Evolutionary conservation across 495 filamentous ascomycete species (phyloP), one percentile per base, ranked within the genome.

Genomic region (Penicillium bialowiezense): DNA sequence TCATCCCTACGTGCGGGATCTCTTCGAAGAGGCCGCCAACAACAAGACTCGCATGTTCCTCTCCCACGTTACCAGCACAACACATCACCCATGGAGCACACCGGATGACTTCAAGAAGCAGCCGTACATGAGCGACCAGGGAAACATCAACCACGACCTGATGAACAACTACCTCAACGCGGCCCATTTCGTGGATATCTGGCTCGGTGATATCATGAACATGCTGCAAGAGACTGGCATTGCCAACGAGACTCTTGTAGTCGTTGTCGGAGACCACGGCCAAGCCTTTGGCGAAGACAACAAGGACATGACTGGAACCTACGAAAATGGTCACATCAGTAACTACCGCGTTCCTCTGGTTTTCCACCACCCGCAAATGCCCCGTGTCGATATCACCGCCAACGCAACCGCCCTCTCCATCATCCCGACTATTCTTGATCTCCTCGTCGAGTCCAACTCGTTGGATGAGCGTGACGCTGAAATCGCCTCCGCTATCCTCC

Each of bases 181-280:
- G 13, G 62, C 66, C 14, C 67, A 64, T 12, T 76, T 71, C 41
- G 67, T 58, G 23, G 73, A 80, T 40, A 50, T 63, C 17, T 80
- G 76, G 76, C 55, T 80, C 5, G 59, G 58, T 6, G 67, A 73
- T 21, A 66, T 76, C 21, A 45, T 78, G 52, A 58, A 62, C 3
- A 65, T 78, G 37, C 60, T 80, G 7, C 64, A 77, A 20, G 67
- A 78, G 17, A 59, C 69, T n/a, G 73, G 68, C 13, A 67, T 78
- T n/a, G 67, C 67, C 10, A 65, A 79, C 35, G 68, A 76, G 51
- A 80, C 76, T 2, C 56, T 80, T 18, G 56, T 80, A 3, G 74
- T 76, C 12, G 62, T 79, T 48, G 69, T 76, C 7, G 76, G 76
- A 37, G 74, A 71, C 36, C 70, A 73, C 36, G 71, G 71, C 17